Evolutionary conservation across 805 yeast species (phyloP).

Genomic region (Saccharomycopsis vini): DNA sequence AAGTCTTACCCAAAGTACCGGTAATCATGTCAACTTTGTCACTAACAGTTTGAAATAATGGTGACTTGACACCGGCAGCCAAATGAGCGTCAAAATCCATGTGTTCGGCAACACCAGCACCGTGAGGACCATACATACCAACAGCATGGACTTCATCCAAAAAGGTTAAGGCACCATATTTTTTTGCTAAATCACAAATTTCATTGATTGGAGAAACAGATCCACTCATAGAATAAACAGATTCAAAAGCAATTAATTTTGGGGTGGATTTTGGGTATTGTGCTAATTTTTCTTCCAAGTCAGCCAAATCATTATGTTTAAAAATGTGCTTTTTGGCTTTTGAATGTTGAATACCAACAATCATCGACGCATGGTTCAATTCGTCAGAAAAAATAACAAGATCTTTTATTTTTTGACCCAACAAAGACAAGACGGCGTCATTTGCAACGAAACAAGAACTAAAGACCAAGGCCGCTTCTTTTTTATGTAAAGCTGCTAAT

Average conservation of each 20-base stretch:
- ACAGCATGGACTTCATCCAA: constrained; percentile 98
- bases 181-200: constrained; percentile 92
- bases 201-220: constrained; percentile 88
- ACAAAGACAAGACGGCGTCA: constrained; percentile 84
- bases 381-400: constrained; percentile 89
- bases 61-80: constrained; percentile 50
- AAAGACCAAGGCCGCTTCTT: constrained; percentile 90
- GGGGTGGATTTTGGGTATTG: constrained; percentile 82
- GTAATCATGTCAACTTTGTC: constrained; percentile 93
- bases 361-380: constrained; percentile 96
- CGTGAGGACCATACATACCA: constrained; percentile 98
- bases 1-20: constrained; percentile 96
- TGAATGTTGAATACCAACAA: constrained; percentile 88
- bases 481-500: constrained; percentile 83
- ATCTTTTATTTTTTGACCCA: constrained; percentile 86
- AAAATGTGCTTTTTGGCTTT: constrained; percentile 81
- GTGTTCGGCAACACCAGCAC: constrained; percentile 99
- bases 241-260: constrained; percentile 92
- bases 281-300: constrained; percentile 71
- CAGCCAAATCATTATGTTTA: constrained; percentile 81
- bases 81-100: constrained; percentile 80
- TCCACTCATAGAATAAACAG: constrained; percentile 98
- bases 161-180: constrained; percentile 94
- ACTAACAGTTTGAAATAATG: constrained; percentile 53
- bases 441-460: constrained; percentile 95